Evolutionary conservation across 129 eudicot species (phyloP), one percentile per base, ranked within the genome.

Genomic region (Artemisia argyi): DNA sequence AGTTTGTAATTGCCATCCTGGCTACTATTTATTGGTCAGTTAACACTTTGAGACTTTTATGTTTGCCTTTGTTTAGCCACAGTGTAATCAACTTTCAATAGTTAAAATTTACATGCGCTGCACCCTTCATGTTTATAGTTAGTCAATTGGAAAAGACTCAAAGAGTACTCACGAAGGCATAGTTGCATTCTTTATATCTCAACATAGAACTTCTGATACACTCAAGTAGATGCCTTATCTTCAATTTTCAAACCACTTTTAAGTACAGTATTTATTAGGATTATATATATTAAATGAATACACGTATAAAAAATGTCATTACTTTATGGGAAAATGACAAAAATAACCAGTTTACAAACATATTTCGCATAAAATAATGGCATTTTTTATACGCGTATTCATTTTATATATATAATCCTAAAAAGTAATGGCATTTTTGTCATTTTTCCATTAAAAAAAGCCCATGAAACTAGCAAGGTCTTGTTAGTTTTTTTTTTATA

Each of bases 1-100:
- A 76, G 79, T 82, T 69, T 89, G 88, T 80, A 78, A 73, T 58
- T 79, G 79, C 30, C 92, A 87, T 79, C 69, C 76, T 76, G 79
- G 85, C 76, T 89, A 89, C 79, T 95, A 86, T 52, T 83, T 85
- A 60, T 71, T 89, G 80, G 39, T 85, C 73, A 85, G 60, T 55
- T 89, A 39, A 69, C 79, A 7, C 77, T 81, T 73, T 84, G 17
- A 15, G 28, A 55, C 44, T 16, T 35, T 65, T 44, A 47, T 65
- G 73, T 74, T 55, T 74, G 46, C 47, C 72, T 74, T 53, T 73
- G 62, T 50, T 51, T 51, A 47, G 53, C 52, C 13, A 72, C 3
- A 20, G 12, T 18, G 56, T 46, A 47, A 22, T 22, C 68, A 44
- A 46, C 11, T 49, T 22, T 17, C 26, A 50, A 26, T 13, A 15